Evolutionary conservation across 139 green algal genomes (phyloP), one percentile per base, ranked within the genome.

Genomic region (Volvox africanus): DNA sequence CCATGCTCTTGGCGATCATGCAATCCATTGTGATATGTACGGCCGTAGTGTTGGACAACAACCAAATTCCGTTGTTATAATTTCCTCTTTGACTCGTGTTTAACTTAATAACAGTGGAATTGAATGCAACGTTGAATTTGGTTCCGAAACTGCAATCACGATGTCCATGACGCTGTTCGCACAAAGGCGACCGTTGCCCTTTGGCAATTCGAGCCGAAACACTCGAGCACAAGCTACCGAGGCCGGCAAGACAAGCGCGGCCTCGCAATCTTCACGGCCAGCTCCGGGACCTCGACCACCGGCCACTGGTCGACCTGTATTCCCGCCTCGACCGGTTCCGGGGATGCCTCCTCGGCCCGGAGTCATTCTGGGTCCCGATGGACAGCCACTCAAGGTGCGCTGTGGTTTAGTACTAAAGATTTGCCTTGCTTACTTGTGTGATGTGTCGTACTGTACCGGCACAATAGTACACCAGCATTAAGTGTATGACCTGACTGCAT

Each of bases 341-440:
- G 75, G 90, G 35, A 73, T 71, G 65, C 77, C 84, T 30, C 67
- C n/a, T 5, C 50, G 73, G 6, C 87, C 87, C 2, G 87, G 76
- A 17, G 33, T 89, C 24, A 91, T 95, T 22, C 83, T 95, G 75
- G 93, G 93, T 19, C 93, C 91, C 24, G 93, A 95, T 77, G 93
- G 93, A 0, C 33, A 95, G 61, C 86, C 86, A 13, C 80, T 95
- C 17, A 71, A 95, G 93, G 93, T 93, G 50, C 12, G 67, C 67
- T 75, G 24, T 75, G 22, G 67, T 12, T 75, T 26, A 75, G 14
- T 26, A 75, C 24, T 32, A 75, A 3, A 75, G 14, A 14, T 12
- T 2, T 28, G 22, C 6, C 14, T 75, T 26, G 24, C 22, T 32
- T 75, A 75, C 67, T 32, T 75, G 11, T 12, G 24, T 75, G 67